Percentiles rank a stretch among this genome's conserved stretches.
These are phyloP conservation scores for Hypericum androsaemum DNA, from an alignment of 345 rosid genomes.

Conservation along the genomic window DNA sequence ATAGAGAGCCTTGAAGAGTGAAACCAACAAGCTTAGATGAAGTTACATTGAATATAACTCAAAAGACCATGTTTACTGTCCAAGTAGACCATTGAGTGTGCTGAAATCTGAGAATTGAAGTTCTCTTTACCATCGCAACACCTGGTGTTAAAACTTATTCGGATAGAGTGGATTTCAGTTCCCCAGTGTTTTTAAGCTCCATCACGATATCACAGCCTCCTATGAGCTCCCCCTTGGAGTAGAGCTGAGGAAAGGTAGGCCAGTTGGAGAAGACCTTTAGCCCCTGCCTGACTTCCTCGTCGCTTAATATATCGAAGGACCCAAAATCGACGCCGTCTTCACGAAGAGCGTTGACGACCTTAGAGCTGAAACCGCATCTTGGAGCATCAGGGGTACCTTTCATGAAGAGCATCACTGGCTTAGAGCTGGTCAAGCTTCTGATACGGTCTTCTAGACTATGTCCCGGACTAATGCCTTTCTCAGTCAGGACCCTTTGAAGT, in stretches of 20 bases:
- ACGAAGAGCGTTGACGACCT: slow-evolving; percentile 68
- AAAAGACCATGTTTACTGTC: no score
- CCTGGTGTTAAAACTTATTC: slow-evolving; percentile 30
- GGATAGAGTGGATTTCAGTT: slow-evolving; percentile 68
- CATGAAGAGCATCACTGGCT: slow-evolving; percentile 91
- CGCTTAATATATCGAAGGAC: slow-evolving; percentile 63
- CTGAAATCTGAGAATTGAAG: neutral
- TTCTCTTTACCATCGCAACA: slow-evolving; percentile 6
- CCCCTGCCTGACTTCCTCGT: slow-evolving; percentile 94
- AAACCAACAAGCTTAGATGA: no score
- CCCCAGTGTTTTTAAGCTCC: slow-evolving; percentile 63
- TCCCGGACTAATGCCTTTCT: slow-evolving; percentile 49
- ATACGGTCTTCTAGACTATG: slow-evolving; percentile 55
- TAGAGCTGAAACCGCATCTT: slow-evolving; percentile 85
- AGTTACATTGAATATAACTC: no score
- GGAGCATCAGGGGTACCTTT: slow-evolving; percentile 90
- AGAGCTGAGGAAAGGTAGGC: slow-evolving; percentile 97
- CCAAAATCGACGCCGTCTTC: slow-evolving; percentile 63
- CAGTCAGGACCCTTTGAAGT: slow-evolving; percentile 44
- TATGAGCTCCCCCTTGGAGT: slow-evolving; percentile 83
- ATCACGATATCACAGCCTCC: slow-evolving; percentile 91
- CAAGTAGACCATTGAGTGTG: no score
- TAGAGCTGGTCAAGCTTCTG: slow-evolving; percentile 44
- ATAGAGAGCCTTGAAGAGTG: no score
- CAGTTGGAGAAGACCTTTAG: slow-evolving; percentile 79